Percentiles rank a stretch among this genome's conserved stretches.
Evolutionary conservation across 2,329 filamentous ascomycete species (phyloP).

Genomic region (Onygenales sp.): DNA sequence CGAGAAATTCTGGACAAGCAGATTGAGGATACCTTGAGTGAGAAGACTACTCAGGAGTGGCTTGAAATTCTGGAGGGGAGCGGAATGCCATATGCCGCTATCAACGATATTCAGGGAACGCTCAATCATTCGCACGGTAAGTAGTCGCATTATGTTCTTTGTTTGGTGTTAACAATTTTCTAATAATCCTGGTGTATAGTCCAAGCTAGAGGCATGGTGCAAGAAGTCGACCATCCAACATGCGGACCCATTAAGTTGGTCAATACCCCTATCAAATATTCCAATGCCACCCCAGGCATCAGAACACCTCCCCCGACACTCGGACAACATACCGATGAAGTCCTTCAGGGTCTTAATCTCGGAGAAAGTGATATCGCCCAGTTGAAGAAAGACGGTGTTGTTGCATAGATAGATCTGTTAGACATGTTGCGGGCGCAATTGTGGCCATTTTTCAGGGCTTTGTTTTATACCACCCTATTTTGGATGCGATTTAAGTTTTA

Average conservation of each 20-base stretch:
- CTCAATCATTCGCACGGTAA: constrained; percentile 75
- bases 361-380: constrained; percentile 48
- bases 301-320: constrained; percentile 72
- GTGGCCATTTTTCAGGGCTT: background rate
- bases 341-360: constrained; percentile 54
- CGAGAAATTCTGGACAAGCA: constrained; percentile 65
- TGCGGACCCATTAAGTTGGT: constrained; percentile 85
- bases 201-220: constrained; percentile 75
- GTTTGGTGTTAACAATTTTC: background rate
- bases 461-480: background rate
- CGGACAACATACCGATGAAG: constrained; percentile 77
- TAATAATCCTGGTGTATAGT: constrained; percentile 31
- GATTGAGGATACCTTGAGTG: constrained; percentile 66
- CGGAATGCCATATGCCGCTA: constrained; percentile 87
- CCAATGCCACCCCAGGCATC: constrained; percentile 66
- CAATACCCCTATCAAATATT: constrained; percentile 92
- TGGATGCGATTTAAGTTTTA: background rate
- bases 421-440: background rate
- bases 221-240: constrained; percentile 69
- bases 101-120: constrained; percentile 84
- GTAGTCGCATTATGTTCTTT: constrained; percentile 11
- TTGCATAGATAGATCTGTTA: constrained; percentile 36
- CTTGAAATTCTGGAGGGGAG: constrained; percentile 76
- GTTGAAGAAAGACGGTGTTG: constrained; percentile 57
- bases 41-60: constrained; percentile 82